phyloP scores from a whole-genome alignment of 495 filamentous ascomycete genomes.

The Trichoderma gamsii region DNA sequence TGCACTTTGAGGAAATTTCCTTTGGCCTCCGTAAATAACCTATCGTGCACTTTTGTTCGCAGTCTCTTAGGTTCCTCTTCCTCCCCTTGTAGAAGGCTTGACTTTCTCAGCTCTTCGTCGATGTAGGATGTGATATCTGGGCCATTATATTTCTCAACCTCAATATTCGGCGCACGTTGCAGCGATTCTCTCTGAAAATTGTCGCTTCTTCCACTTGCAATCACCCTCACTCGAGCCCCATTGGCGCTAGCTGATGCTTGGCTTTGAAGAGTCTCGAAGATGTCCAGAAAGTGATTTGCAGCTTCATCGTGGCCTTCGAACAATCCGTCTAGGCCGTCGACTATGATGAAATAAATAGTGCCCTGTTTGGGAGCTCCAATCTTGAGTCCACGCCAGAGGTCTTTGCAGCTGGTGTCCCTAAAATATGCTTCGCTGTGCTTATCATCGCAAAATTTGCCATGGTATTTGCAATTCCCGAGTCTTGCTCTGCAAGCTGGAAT shows the following conservation, averaged over 20 bases:
- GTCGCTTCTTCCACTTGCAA: slow-evolving; percentile 7
- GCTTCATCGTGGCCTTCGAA: not conserved
- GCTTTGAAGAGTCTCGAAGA: not conserved
- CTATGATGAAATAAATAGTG: slow-evolving; percentile 22
- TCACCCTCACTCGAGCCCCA: not conserved
- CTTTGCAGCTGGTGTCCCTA: slow-evolving; percentile 21
- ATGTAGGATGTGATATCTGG: not conserved
- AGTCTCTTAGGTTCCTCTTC: not conserved
- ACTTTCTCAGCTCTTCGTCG: not conserved
- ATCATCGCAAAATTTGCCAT: slow-evolving; percentile 18
- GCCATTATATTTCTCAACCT: not conserved
- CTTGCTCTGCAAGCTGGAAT: slow-evolving; percentile 25
- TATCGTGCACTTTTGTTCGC: not conserved
- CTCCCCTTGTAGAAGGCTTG: not conserved
- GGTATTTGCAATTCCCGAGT: slow-evolving; percentile 21
- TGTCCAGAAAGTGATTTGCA: slow-evolving; percentile 17
- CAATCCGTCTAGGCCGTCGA: slow-evolving; percentile 21
- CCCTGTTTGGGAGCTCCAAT: slow-evolving; percentile 22
- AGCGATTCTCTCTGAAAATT: not conserved
- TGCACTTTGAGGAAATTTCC: slow-evolving; percentile 14
- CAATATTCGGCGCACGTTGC: not conserved
- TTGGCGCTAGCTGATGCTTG: not conserved
- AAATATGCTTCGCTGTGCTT: slow-evolving; percentile 22
- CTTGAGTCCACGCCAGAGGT: slow-evolving; percentile 23
- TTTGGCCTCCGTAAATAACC: not conserved